Evolutionary conservation across 202 grass and related monocot species (phyloP), one percentile per base, ranked within the genome.

Genomic region (Setaria viridis): DNA sequence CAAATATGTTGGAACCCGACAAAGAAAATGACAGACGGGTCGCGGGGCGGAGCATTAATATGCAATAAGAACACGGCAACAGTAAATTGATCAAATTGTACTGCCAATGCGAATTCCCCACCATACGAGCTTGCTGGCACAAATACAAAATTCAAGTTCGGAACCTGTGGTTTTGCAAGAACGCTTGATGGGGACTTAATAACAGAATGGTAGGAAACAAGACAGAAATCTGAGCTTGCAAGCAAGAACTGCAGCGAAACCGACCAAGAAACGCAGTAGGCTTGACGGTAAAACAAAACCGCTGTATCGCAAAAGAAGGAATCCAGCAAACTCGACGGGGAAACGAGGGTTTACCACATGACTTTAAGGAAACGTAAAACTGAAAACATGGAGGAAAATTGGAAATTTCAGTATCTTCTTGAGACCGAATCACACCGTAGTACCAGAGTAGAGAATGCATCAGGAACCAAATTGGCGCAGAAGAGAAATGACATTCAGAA

Each of bases 141-240:
- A 47, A 55, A 70, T 49, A 12, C 16, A 68, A 16, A 62, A 70
- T 16, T 20, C 2, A 65, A 79, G 11, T n/a, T 51, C 0, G 25
- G 2, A 34, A n/a, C 16, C 13, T 13, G 8, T 2, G 6, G 19
- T 2, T 32, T 21, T 8, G 41, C 5, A 77, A 21, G 9, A 77
- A 10, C 19, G 16, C n/a, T 46, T 68, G 7, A 58, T 5, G 42
- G 70, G 49, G 66, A 6, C 6, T 63, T 49, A 49, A 12, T 64
- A 30, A 19, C 14, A 33, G 2, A 59, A 48, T 45, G 16, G 6
- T 39, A 21, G 39, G 5, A 74, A 21, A 2, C 17, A 65, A 20
- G 63, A 73, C 13, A 62, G 59, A 39, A 83, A 80, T 84, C 51
- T 67, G 85, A 62, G 75, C 80, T 70, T 80, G 68, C 10, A 69